These are phyloP conservation scores for Rhododendron henanense DNA, from an alignment of 148 eudicot genomes.

Conservation along the genomic window DNA sequence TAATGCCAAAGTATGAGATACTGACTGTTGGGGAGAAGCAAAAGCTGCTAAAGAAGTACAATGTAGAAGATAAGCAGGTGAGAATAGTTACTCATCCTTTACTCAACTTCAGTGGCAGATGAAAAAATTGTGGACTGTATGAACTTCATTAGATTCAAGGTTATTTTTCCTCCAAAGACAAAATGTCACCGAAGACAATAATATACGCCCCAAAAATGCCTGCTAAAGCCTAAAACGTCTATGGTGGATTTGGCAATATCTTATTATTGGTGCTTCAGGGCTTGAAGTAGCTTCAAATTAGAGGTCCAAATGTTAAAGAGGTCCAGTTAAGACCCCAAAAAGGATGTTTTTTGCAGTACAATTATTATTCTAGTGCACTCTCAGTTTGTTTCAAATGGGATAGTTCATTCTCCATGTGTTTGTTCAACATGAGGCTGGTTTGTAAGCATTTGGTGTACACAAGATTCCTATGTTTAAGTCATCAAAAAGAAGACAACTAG, in stretches of 20 bases:
- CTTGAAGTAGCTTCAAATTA: background rate
- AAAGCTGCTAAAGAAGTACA: constrained; percentile 39
- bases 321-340: background rate
- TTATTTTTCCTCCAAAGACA: background rate
- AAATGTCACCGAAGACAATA: background rate
- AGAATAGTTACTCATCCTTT: background rate
- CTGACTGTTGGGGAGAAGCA: constrained; percentile 50
- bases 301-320: background rate
- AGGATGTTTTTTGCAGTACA: background rate
- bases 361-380: background rate
- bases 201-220: background rate
- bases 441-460: background rate
- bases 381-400: background rate
- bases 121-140: background rate
- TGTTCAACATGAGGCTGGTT: background rate
- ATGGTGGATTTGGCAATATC: background rate
- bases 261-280: background rate
- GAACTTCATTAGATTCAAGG: too few species aligned
- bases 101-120: background rate
- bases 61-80: constrained; percentile 48
- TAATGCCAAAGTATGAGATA: constrained; percentile 43
- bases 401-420: background rate
- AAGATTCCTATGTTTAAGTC: background rate
- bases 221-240: background rate
- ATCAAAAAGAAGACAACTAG: background rate